phyloP scores from a whole-genome alignment of 139 green algal species.

The Pleodorina starrii region DNA sequence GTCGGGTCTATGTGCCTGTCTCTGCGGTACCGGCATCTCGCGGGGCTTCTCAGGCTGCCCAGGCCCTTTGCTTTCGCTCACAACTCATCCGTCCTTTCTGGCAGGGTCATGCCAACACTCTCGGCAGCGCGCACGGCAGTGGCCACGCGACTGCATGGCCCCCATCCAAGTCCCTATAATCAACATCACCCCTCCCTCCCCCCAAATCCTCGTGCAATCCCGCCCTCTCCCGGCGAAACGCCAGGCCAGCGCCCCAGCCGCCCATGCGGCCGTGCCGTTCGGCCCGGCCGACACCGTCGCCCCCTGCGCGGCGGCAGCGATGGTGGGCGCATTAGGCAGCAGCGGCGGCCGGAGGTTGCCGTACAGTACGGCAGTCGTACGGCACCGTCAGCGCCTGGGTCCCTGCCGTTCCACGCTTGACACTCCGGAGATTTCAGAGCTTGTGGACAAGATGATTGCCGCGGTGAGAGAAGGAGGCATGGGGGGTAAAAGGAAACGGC shows the following conservation, averaged over 20 bases:
- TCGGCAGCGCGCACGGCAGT: too few species aligned
- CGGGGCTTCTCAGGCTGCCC: too few species aligned
- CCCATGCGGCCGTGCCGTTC: not conserved
- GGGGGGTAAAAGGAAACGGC: not conserved
- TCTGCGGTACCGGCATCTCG: too few species aligned
- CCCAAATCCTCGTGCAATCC: not conserved
- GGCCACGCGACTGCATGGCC: not conserved
- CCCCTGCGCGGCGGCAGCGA: not conserved
- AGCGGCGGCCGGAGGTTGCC: not conserved
- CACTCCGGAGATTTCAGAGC: slow-evolving; percentile 53
- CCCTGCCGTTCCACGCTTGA: slow-evolving; percentile 57
- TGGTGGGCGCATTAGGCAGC: not conserved
- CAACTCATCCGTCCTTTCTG: too few species aligned
- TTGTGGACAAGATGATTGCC: slow-evolving; percentile 52
- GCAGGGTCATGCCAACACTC: not conserved
- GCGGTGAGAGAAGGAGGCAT: slow-evolving; percentile 8
- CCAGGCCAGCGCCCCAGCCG: not conserved
- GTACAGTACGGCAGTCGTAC: not conserved
- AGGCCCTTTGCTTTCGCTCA: too few species aligned
- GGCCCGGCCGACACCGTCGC: not conserved
- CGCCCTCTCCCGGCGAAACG: not conserved
- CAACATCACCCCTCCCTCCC: not conserved
- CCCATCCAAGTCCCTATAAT: not conserved
- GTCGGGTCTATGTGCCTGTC: too few species aligned
- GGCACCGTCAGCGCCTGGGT: not conserved